A percentile compares a stretch with the other conserved stretches of the same genome.
These are phyloP conservation scores for Grammothele lineata DNA, from an alignment of 768 basidiomycete species.

Conservation along the genomic window DNA sequence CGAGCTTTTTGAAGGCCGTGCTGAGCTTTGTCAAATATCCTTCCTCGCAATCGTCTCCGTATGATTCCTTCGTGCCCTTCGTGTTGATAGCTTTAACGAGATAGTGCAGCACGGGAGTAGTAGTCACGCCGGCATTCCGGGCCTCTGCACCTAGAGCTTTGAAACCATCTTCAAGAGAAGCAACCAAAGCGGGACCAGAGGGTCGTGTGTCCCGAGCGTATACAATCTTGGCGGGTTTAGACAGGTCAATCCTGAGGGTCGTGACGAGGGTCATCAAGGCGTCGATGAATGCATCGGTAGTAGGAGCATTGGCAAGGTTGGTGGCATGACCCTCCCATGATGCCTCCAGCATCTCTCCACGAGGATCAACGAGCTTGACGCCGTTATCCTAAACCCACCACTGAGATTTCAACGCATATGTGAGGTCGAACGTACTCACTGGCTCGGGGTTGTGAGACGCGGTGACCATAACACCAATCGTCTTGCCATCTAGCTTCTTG, in stretches of 20 bases:
- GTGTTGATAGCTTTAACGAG: constrained; percentile 89
- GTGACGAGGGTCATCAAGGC: constrained; percentile 60
- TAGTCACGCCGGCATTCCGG: constrained; percentile 79
- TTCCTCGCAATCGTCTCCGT: constrained; percentile 75
- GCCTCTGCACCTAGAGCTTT: constrained; percentile 62
- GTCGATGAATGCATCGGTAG: constrained; percentile 67
- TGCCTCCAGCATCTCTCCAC: constrained; percentile 94
- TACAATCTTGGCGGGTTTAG: constrained; percentile 75
- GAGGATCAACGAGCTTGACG: constrained; percentile 96
- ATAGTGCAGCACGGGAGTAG: constrained; percentile 95
- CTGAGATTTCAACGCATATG: neutral
- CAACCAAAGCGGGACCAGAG: constrained; percentile 71
- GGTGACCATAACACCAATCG: constrained; percentile 97
- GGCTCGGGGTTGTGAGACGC: constrained; percentile 99
- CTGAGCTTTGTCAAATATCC: constrained; percentile 85
- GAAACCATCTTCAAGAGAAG: constrained; percentile 81
- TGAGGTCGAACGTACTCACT: constrained; percentile 37
- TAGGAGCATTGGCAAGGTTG: constrained; percentile 74
- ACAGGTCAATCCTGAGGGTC: constrained; percentile 68
- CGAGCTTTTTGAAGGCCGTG: constrained; percentile 76
- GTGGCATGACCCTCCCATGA: constrained; percentile 93
- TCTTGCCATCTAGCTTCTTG: constrained; percentile 85
- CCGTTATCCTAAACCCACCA: constrained; percentile 80
- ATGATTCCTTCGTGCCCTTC: constrained; percentile 68
- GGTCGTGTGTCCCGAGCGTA: constrained; percentile 94